Conservation (phyloP, 2,329 filamentous ascomycete genomes). For the Fusarium sp. region DNA sequence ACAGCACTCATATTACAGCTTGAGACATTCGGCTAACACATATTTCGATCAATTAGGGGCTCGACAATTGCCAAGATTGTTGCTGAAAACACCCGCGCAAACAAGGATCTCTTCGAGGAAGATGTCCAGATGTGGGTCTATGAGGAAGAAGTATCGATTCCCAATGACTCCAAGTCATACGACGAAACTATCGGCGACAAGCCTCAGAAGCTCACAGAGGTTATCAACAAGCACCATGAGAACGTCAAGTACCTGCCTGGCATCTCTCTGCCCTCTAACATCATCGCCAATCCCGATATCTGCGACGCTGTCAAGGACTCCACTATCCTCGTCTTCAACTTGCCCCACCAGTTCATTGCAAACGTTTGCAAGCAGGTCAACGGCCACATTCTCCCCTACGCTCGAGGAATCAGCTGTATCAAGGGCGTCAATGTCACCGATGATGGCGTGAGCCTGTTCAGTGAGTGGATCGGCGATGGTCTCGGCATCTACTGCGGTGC, state of each 20-base stretch:
- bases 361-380: conserved; percentile 84
- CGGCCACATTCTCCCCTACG: conserved; percentile 90
- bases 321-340: conserved; percentile 93
- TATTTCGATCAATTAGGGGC: conserved; percentile 68
- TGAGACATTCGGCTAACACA: conserved; percentile 2
- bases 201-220: conserved; percentile 84
- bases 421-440: conserved; percentile 96
- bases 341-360: conserved; percentile 94
- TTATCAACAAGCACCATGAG: conserved; percentile 94
- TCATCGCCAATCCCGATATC: conserved; percentile 84
- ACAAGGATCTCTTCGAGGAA: conserved; percentile 84
- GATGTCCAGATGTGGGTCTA: conserved; percentile 99
- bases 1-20: not conserved
- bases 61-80: conserved; percentile 98
- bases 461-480: conserved; percentile 89
- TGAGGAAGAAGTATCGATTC: conserved; percentile 85
- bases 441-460: conserved; percentile 87
- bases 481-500: conserved; percentile 97
- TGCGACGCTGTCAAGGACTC: conserved; percentile 82
- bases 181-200: conserved; percentile 68
- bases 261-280: conserved; percentile 82
- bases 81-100: conserved; percentile 84
- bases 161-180: conserved; percentile 78
- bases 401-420: conserved; percentile 95
- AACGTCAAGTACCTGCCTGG: conserved; percentile 98